Evolutionary conservation across 2,329 filamentous ascomycete genomes (phyloP), one percentile per base, ranked within the genome.

Genomic region (Fusarium irregulare): DNA sequence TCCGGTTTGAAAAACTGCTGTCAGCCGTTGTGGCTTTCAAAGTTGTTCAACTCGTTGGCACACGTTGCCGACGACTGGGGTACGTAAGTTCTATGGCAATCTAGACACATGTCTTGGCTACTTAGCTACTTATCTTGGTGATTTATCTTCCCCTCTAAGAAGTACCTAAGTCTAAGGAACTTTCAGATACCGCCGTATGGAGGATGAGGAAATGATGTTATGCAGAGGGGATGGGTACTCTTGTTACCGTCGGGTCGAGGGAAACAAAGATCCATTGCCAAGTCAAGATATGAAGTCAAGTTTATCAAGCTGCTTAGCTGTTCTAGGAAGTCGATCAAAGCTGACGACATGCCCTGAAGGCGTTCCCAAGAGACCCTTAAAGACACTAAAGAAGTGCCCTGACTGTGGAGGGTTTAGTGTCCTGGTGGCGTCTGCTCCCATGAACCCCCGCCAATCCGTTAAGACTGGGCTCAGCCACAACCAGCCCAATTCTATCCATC

Each of bases 401-500:
- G 42, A 34, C 34, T 21, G n/a, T 50, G 23, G 37, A 40, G 46
- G 54, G 16, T 30, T 60, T 40, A 65, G 54, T 54, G 60, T 18
- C 28, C 34, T 61, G 40, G 56, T 65, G 50, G 60, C 57, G 34
- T 49, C 37, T 54, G 49, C 48, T 56, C 45, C 49, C 45, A 67
- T 56, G 48, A 47, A 60, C 65, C 60, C 25, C 25, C 8, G 16
- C 62, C 55, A 45, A 46, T 45, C 49, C 49, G 23, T 51, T 25
- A 63, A 46, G 61, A 34, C 41, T 30, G 23, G 27, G 44, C 66
- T 72, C 69, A 72, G 69, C 69, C 69, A 72, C 69, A 72, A 53
- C 63, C 65, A 72, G 56, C 68, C 51, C 66, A 70, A 72, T 49
- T 48, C 63, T 32, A 62, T 61, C 45, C 59, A 61, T 59, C 49